Base-by-base conservation (phyloP, 768 basidiomycete genomes). In the Boletellus sp. region DNA sequence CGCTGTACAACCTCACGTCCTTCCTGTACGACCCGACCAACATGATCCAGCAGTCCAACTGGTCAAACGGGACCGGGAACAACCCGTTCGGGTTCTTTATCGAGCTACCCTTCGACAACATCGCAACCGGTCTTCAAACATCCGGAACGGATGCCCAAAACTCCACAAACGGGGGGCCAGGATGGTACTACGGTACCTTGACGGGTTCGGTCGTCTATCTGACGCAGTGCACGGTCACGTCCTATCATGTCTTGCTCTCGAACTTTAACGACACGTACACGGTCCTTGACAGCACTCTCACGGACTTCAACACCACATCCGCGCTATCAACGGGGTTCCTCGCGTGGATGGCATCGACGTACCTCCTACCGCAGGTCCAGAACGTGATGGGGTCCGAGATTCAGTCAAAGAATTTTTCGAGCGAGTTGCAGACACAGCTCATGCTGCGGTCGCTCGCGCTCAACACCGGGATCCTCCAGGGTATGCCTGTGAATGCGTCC, bases 61-160 rank as follows among this genome's bases (percentile, higher is more conserved):
- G 47, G 39, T 47, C 38, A 23, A 40, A 47, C 9, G 47, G 38
- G n/a, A 47, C 47, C 3, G 47, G 38, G 3, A 39, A 11, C 22
- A 47, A 47, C 7, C 46, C 46, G 19, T 47, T 47, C 12, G 46
- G 46, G 11, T 47, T 47, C 22, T 41, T 47, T 24, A 17, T 40
- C 16, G 31, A 47, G 39, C 15, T 47, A 16, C 38, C 47, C 15
- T 40, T 47, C 24, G 35, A 45, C 44, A 45, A 45, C 23, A 17
- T 36, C 32, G n/a, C 44, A 6, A 3, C 7, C 7, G 28, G 2
- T 11, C 34, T 26, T 35, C n/a, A 22, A 19, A 40, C 39, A 6
- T 40, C 47, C 4, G 47, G 47, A 8, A 22, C 19, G 13, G 32
- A 48, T 6, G 38, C 38, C 38, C 32, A 39, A 11, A 31, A 39